Percentiles rank a stretch among this genome's conserved stretches.
phyloP scores from a whole-genome alignment of 805 yeast species.

The Wickerhamiella dianesei region DNA sequence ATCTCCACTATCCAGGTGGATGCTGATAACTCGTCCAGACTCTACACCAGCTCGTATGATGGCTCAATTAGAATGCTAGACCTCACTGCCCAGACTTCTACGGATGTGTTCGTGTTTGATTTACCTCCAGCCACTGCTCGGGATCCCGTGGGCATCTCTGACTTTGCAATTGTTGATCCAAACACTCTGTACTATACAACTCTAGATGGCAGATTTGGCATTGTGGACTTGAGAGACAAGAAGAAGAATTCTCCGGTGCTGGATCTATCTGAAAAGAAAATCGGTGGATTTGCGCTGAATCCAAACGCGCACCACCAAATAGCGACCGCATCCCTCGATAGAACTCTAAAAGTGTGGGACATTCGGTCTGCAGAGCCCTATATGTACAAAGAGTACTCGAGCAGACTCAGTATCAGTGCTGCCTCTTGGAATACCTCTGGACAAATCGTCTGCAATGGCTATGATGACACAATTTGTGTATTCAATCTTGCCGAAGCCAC shows the following conservation, averaged over 20 bases:
- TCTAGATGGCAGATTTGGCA: slow-evolving; percentile 62
- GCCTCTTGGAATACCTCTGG: slow-evolving; percentile 66
- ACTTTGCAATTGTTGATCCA: slow-evolving; percentile 44
- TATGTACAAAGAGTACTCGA: slow-evolving; percentile 45
- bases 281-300: slow-evolving; percentile 75
- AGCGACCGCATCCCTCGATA: slow-evolving; percentile 80
- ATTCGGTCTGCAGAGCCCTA: slow-evolving; percentile 32
- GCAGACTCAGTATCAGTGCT: slow-evolving; percentile 69
- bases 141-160: slow-evolving; percentile 55
- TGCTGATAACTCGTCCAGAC: slow-evolving; percentile 35
- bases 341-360: slow-evolving; percentile 82
- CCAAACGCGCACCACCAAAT: slow-evolving; percentile 53
- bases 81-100: slow-evolving; percentile 42
- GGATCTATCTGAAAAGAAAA: slow-evolving; percentile 75
- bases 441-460: slow-evolving; percentile 79
- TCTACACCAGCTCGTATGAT: slow-evolving; percentile 70
- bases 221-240: slow-evolving; percentile 52
- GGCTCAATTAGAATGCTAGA: slow-evolving; percentile 72
- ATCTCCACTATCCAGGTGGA: slow-evolving; percentile 51
- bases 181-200: slow-evolving; percentile 63
- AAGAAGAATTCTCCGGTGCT: slow-evolving; percentile 17
- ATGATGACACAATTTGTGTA: slow-evolving; percentile 69
- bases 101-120: slow-evolving; percentile 45
- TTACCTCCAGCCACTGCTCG: slow-evolving; percentile 9
- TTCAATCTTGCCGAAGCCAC: slow-evolving; percentile 38